Conservation (phyloP, 495 filamentous ascomycete species). For the Thozetella sp. region DNA sequence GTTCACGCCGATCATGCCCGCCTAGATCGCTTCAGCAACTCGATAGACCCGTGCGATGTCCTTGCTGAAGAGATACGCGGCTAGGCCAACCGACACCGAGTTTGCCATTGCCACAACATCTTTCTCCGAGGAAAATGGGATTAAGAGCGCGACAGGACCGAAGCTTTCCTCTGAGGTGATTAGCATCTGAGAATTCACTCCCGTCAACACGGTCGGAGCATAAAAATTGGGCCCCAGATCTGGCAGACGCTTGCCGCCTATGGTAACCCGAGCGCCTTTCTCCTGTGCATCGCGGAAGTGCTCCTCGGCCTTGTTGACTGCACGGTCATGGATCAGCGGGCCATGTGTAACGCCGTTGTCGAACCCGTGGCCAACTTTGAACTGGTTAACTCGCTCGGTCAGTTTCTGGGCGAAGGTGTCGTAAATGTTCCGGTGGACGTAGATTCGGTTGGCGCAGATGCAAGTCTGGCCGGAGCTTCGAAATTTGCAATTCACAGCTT, state of each 20-base stretch:
- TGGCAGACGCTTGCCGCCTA: slow-evolving; percentile 69
- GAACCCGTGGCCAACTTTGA: slow-evolving; percentile 79
- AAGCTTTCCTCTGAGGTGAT: slow-evolving; percentile 84
- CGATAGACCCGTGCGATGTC: slow-evolving; percentile 72
- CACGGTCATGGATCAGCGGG: slow-evolving; percentile 78
- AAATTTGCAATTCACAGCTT: slow-evolving; percentile 81
- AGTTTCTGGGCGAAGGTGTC: slow-evolving; percentile 73
- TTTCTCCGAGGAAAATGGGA: slow-evolving; percentile 79
- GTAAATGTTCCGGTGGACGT: slow-evolving; percentile 78
- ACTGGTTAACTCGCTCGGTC: slow-evolving; percentile 71
- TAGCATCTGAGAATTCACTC: slow-evolving; percentile 78
- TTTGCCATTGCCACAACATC: slow-evolving; percentile 85
- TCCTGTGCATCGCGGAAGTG: slow-evolving; percentile 77
- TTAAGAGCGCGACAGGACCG: slow-evolving; percentile 82
- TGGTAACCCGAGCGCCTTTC: slow-evolving; percentile 71
- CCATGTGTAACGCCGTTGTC: slow-evolving; percentile 74
- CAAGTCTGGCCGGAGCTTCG: slow-evolving; percentile 87
- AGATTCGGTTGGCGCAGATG: slow-evolving; percentile 87
- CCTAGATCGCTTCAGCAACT: slow-evolving; percentile 80
- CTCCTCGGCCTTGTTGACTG: slow-evolving; percentile 72
- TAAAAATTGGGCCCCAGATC: slow-evolving; percentile 76
- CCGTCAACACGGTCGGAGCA: slow-evolving; percentile 77
- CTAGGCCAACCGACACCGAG: slow-evolving; percentile 74
- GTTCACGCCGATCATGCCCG: slow-evolving; percentile 92
- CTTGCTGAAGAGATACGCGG: slow-evolving; percentile 82